phyloP scores from a whole-genome alignment of 352 stramenopile species.

The Globisporangium orthogonon region DNA sequence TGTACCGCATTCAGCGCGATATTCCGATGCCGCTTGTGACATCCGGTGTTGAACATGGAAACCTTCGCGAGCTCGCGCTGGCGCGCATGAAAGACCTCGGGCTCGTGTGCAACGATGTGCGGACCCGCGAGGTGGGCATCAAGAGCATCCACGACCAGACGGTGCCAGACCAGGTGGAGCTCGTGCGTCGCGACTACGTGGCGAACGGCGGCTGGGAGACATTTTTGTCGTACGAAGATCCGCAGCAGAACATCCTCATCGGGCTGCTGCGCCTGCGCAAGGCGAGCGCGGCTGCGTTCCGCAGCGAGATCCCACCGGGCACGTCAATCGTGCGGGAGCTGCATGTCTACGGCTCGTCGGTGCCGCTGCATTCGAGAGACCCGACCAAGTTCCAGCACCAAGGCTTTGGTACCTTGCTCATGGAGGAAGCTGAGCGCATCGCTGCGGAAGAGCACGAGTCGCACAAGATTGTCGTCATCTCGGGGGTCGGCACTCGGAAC shows the following conservation, averaged over 20 bases:
- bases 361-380: conserved; percentile 91
- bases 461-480: conserved; percentile 95
- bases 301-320: conserved; percentile 58
- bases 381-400: conserved; percentile 96
- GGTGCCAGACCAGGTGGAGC: conserved; percentile 94
- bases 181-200: conserved; percentile 93
- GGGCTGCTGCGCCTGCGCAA: conserved; percentile 92
- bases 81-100: conserved; percentile 90
- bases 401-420: conserved; percentile 94
- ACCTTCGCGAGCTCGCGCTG: conserved; percentile 92
- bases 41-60: conserved; percentile 94
- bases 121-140: conserved; percentile 94
- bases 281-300: conserved; percentile 76
- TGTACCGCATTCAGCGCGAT: conserved; percentile 96
- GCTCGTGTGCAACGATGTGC: conserved; percentile 92
- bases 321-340: conserved; percentile 86
- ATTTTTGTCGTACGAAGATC: conserved; percentile 96
- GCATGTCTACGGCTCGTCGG: conserved; percentile 96
- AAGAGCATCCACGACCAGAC: conserved; percentile 94
- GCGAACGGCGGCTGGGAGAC: conserved; percentile 96
- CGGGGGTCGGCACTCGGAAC: conserved; percentile 92
- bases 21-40: conserved; percentile 98
- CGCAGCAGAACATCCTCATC: conserved; percentile 95
- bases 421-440: conserved; percentile 97
- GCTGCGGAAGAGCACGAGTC: conserved; percentile 93